These are phyloP conservation scores for Aphanocladium album DNA, from an alignment of 2,329 filamentous ascomycete genomes.

Conservation along the genomic window DNA sequence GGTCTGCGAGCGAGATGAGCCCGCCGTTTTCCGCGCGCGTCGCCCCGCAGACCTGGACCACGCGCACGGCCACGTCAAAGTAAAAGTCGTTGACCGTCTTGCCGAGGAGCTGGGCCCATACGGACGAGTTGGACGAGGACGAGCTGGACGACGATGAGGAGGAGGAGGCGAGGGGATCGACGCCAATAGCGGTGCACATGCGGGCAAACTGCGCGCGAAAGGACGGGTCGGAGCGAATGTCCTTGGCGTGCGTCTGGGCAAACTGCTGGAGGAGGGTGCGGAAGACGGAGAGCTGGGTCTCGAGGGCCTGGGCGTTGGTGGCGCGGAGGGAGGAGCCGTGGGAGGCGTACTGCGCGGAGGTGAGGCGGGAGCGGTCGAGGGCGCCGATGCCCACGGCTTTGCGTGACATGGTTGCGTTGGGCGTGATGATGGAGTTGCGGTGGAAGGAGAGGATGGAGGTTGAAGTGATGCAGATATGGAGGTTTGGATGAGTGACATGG, in stretches of 20 bases:
- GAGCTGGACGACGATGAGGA: conserved; percentile 25
- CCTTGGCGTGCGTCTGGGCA: conserved; percentile 86
- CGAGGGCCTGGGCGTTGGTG: conserved; percentile 77
- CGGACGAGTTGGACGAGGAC: conserved; percentile 51
- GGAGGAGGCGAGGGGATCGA: conserved; percentile 74
- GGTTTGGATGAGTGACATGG: not conserved
- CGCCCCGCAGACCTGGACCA: conserved; percentile 86
- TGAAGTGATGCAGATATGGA: not conserved
- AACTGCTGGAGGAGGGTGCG: conserved; percentile 94
- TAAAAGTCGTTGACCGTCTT: conserved; percentile 96
- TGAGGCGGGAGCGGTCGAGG: conserved; percentile 79
- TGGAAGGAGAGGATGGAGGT: not conserved
- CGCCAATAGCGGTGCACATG: conserved; percentile 96
- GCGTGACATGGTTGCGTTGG: conserved; percentile 31
- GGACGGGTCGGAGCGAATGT: conserved; percentile 89
- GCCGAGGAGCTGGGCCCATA: conserved; percentile 91
- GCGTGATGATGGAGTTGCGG: not conserved
- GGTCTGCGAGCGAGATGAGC: conserved; percentile 75
- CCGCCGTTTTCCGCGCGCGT: conserved; percentile 90
- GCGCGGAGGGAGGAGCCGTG: conserved; percentile 85
- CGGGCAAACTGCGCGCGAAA: conserved; percentile 97
- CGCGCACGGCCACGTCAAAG: conserved; percentile 91
- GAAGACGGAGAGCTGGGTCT: conserved; percentile 93
- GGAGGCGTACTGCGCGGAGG: conserved; percentile 81
- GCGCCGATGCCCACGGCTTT: conserved; percentile 87